Conservation (phyloP, 208 protist genomes). For the Novymonas esmeraldas region DNA sequence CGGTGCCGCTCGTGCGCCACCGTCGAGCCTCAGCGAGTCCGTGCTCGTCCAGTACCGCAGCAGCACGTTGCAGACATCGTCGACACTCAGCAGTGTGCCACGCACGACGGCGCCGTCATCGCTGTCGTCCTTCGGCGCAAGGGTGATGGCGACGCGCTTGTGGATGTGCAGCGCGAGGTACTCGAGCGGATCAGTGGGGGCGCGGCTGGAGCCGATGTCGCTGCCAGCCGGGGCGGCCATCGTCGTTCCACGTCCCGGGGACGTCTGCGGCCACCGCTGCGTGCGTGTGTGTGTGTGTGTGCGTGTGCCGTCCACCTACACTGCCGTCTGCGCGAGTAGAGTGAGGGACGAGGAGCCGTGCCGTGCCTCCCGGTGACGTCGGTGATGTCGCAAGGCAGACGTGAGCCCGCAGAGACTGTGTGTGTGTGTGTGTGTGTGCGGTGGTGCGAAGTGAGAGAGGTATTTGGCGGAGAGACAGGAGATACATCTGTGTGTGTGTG, state of each 20-base stretch:
- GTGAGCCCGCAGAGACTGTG: too few relatives aligned
- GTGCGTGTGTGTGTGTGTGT: too few relatives aligned
- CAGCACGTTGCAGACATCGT: slow-evolving; percentile 75
- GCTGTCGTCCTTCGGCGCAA: slow-evolving; percentile 15
- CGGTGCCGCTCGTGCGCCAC: background rate
- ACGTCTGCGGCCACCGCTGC: too few relatives aligned
- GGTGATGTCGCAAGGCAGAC: too few relatives aligned
- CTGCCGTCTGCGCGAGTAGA: background rate
- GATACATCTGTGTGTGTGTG: background rate
- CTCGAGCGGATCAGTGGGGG: slow-evolving; percentile 45
- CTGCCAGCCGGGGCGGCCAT: too few relatives aligned
- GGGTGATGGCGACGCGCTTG: slow-evolving; percentile 20
- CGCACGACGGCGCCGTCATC: slow-evolving; percentile 12
- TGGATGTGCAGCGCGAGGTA: slow-evolving; percentile 58
- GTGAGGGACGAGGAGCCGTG: background rate
- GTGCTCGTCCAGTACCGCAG: slow-evolving; percentile 46
- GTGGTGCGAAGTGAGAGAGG: background rate
- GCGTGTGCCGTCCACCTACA: too few relatives aligned
- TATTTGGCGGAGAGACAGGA: background rate
- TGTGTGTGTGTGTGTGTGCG: background rate
- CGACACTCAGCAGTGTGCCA: slow-evolving; percentile 64
- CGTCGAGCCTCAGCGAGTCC: background rate
- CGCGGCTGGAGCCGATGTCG: slow-evolving; percentile 1
- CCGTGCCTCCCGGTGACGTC: background rate
- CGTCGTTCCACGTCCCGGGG: too few relatives aligned